phyloP scores from a whole-genome alignment of 2,329 filamentous ascomycete species.

The Sphaerulina musiva region DNA sequence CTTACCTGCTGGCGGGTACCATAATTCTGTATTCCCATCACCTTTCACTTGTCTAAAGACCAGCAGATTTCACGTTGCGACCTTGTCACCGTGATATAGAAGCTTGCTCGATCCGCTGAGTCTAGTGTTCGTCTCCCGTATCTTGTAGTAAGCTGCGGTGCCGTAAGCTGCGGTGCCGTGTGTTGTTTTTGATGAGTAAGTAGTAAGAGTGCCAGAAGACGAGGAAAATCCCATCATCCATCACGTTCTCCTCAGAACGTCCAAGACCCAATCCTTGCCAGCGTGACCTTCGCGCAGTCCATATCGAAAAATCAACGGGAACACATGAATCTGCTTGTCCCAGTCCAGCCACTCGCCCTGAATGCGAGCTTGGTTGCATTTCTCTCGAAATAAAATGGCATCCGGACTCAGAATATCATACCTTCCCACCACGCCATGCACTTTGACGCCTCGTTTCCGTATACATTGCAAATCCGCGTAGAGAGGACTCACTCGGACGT shows the following conservation, averaged over 20 bases:
- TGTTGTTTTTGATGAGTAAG: too few relatives aligned
- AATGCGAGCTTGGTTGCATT: slow-evolving; percentile 40
- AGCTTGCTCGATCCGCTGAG: too few relatives aligned
- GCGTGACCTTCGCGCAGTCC: slow-evolving; percentile 44
- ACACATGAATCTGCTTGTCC: slow-evolving; percentile 57
- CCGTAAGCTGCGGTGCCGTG: too few relatives aligned
- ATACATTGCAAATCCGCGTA: slow-evolving; percentile 40
- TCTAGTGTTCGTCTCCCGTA: too few relatives aligned
- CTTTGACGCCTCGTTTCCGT: slow-evolving; percentile 38
- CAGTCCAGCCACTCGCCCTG: slow-evolving; percentile 53
- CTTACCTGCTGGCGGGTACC: too few relatives aligned
- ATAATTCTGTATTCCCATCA: too few relatives aligned
- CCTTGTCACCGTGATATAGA: too few relatives aligned
- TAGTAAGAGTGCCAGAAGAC: too few relatives aligned
- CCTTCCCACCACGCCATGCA: slow-evolving; percentile 49
- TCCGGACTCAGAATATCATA: slow-evolving; percentile 52
- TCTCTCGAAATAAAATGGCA: slow-evolving; percentile 44
- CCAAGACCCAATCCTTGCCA: slow-evolving; percentile 43
- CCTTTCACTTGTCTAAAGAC: too few relatives aligned
- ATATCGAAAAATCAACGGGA: slow-evolving; percentile 47
- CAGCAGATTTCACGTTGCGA: too few relatives aligned
- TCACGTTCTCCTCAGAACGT: slow-evolving; percentile 23
- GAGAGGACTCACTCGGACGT: slow-evolving; percentile 47
- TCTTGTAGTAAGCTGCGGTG: too few relatives aligned
- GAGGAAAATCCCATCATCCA: too few relatives aligned